phyloP scores from a whole-genome alignment of 371 early-diverging fungal species.

The Smittium culicis region DNA sequence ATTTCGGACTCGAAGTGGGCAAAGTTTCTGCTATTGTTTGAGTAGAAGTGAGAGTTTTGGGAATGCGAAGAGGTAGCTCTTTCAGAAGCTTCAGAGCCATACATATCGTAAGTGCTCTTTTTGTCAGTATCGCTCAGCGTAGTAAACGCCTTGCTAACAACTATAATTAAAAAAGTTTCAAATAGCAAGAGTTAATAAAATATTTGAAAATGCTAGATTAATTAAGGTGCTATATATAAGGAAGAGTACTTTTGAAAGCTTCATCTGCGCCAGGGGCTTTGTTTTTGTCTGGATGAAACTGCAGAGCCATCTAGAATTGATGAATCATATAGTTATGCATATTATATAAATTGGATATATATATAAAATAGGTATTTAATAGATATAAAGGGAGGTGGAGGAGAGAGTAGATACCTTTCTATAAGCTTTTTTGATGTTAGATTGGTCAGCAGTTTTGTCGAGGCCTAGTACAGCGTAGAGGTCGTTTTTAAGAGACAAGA shows the following conservation, averaged over 20 bases:
- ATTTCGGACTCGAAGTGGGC: constrained; percentile 52
- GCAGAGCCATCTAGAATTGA: constrained; percentile 52
- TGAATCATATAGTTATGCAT: not conserved
- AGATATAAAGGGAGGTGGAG: not conserved
- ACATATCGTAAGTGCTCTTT: constrained; percentile 69
- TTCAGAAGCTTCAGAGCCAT: constrained; percentile 47
- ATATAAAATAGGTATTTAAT: too few species aligned
- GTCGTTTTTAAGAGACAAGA: constrained; percentile 56
- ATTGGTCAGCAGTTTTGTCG: constrained; percentile 59
- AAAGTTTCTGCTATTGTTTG: constrained; percentile 20
- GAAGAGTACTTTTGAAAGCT: constrained; percentile 77
- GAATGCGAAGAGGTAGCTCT: constrained; percentile 9
- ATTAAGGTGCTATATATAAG: constrained; percentile 33
- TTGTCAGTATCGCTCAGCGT: constrained; percentile 77
- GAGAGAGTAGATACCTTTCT: constrained; percentile 43
- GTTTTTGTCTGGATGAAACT: constrained; percentile 97
- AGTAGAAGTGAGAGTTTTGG: too few species aligned
- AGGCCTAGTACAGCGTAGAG: constrained; percentile 84
- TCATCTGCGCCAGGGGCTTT: constrained; percentile 91
- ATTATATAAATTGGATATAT: too few species aligned
- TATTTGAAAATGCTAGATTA: constrained; percentile 4
- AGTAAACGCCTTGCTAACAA: constrained; percentile 80
- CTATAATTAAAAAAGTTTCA: constrained; percentile 18
- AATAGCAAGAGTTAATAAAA: not conserved
- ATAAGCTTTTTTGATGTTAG: constrained; percentile 92